Conservation (phyloP, 2,329 filamentous ascomycete species). For the Balansia obtecta region DNA sequence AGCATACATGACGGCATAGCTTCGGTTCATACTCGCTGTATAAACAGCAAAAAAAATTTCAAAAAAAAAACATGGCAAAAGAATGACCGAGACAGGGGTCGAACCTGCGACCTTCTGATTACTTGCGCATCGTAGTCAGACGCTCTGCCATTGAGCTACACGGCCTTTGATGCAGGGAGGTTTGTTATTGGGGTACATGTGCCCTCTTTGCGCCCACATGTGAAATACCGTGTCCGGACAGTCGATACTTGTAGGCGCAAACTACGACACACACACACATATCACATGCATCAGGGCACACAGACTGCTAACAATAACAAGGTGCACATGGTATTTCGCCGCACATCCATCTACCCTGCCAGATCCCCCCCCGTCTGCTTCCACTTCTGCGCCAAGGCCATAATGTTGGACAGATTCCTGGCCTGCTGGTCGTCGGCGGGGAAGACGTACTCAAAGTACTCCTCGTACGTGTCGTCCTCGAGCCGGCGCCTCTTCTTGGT, state of each 20-base stretch:
- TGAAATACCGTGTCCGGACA: too few relatives aligned
- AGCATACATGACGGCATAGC: too few relatives aligned
- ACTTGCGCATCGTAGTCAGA: constrained; percentile 25
- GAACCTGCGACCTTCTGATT: constrained; percentile 15
- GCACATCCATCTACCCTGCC: constrained; percentile 16
- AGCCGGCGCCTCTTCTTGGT: constrained; percentile 86
- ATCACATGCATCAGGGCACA: too few relatives aligned
- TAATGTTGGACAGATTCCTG: constrained; percentile 68
- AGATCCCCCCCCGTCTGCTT: constrained; percentile 44
- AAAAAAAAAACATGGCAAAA: too few relatives aligned
- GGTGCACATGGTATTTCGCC: too few relatives aligned
- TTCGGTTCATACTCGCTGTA: not conserved
- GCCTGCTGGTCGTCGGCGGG: constrained; percentile 85
- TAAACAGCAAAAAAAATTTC: not conserved
- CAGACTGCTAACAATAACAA: too few relatives aligned
- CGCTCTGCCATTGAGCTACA: constrained; percentile 30
- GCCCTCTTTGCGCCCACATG: too few relatives aligned
- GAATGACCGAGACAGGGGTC: constrained; percentile 13
- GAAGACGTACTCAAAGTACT: constrained; percentile 96
- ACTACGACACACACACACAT: too few relatives aligned
- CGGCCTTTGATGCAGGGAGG: constrained; percentile 9
- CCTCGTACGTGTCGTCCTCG: constrained; percentile 84
- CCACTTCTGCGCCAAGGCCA: constrained; percentile 81
- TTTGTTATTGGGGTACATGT: too few relatives aligned
- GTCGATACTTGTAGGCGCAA: too few relatives aligned